Conservation (phyloP, 2,329 filamentous ascomycete genomes). For the Magnaporthales sp. region DNA sequence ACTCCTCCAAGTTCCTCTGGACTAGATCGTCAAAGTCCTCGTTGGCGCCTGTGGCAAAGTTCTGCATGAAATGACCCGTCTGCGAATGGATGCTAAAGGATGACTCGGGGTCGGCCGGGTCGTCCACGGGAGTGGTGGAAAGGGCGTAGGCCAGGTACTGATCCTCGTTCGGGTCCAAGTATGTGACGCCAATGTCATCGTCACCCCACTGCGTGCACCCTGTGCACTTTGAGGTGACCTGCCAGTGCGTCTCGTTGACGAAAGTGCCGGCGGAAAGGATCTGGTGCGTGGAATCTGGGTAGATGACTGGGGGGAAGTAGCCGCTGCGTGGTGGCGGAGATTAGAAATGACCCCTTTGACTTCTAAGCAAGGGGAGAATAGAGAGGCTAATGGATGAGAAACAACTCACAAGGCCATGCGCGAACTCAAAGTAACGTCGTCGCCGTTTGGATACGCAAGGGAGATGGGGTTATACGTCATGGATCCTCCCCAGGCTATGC, state of each 20-base stretch:
- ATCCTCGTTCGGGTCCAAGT: constrained; percentile 27
- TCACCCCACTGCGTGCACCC: constrained; percentile 35
- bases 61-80: constrained; percentile 30
- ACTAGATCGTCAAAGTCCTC: constrained; percentile 19
- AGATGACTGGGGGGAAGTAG: constrained; percentile 23
- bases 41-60: constrained; percentile 23
- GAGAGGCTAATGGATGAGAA: too few species aligned
- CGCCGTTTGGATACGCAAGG: constrained; percentile 34
- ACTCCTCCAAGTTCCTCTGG: background rate
- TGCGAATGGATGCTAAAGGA: constrained; percentile 33
- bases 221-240: constrained; percentile 28
- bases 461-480: constrained; percentile 39
- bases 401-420: constrained; percentile 33
- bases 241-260: constrained; percentile 30
- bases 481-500: constrained; percentile 38
- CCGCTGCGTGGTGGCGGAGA: constrained; percentile 15
- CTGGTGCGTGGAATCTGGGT: constrained; percentile 20
- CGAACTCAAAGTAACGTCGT: constrained; percentile 29
- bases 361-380: too few species aligned
- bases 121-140: constrained; percentile 26
- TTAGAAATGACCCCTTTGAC: background rate
- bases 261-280: constrained; percentile 26
- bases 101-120: constrained; percentile 24
- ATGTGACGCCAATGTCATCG: constrained; percentile 26
- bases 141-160: constrained; percentile 31